A percentile compares a stretch with the other conserved stretches of the same genome.
These are phyloP conservation scores for Curvularia sp. DNA, from an alignment of 2,329 filamentous ascomycete genomes.

Conservation along the genomic window DNA sequence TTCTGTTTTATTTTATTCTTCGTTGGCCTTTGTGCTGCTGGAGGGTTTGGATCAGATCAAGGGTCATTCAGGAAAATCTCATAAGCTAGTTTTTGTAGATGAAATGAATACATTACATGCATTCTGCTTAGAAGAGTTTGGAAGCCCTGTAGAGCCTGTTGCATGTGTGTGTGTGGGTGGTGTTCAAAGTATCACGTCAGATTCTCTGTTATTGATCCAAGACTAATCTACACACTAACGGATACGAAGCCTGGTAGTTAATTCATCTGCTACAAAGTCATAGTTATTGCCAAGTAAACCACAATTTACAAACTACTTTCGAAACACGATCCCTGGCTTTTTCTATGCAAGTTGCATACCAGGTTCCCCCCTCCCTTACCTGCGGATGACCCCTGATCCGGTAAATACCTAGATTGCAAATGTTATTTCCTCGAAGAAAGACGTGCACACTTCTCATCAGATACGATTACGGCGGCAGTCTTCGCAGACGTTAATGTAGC, in stretches of 20 bases:
- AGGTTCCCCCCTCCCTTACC: no score
- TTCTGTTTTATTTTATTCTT: not conserved
- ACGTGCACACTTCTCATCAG: not conserved
- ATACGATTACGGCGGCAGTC: not conserved
- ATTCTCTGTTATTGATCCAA: not conserved
- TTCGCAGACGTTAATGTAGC: no score
- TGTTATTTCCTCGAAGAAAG: not conserved
- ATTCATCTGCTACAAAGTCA: no score
- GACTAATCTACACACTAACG: no score
- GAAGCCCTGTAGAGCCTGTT: not conserved
- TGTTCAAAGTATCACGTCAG: no score
- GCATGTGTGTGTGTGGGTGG: not conserved
- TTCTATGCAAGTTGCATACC: no score
- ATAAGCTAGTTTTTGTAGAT: not conserved
- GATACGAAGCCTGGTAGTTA: no score
- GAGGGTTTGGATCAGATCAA: constrained; percentile 1
- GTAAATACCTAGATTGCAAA: not conserved
- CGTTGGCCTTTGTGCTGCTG: constrained; percentile 2
- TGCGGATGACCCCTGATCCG: not conserved
- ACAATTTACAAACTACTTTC: no score
- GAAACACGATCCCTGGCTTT: no score
- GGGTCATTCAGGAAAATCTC: constrained; percentile 1
- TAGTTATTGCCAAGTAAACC: no score
- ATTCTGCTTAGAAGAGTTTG: not conserved
- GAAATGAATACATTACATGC: constrained; percentile 5